Conservation (phyloP, 495 filamentous ascomycete genomes). For the Lophium mytilinum region DNA sequence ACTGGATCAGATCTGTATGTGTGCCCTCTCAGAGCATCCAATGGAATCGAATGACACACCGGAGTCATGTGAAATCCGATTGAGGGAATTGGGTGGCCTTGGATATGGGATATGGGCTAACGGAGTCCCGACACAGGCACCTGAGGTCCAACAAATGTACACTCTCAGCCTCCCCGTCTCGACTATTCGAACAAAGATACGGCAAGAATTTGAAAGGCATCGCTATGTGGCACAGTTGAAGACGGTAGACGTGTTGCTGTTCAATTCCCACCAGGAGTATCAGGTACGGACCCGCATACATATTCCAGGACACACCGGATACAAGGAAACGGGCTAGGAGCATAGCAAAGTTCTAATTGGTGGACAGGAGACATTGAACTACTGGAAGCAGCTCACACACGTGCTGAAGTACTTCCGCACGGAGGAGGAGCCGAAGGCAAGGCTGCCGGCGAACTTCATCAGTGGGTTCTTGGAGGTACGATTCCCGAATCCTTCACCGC, state of each 20-base stretch:
- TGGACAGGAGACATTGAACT: conserved; percentile 88
- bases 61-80: neutral
- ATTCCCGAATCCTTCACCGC: neutral
- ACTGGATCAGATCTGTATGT: conserved; percentile 91
- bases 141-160: conserved; percentile 96
- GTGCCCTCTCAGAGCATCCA: neutral
- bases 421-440: conserved; percentile 74
- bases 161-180: conserved; percentile 81
- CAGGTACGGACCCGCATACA: conserved; percentile 46
- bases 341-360: neutral
- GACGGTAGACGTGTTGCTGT: conserved; percentile 80
- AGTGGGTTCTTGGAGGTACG: conserved; percentile 81
- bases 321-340: neutral
- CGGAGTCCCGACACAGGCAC: conserved; percentile 51
- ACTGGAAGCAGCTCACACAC: conserved; percentile 95
- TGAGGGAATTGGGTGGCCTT: neutral
- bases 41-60: neutral
- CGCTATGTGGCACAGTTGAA: conserved; percentile 82
- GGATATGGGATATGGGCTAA: neutral
- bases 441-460: conserved; percentile 81
- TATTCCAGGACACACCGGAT: neutral
- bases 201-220: conserved; percentile 96
- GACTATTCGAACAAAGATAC: conserved; percentile 81
- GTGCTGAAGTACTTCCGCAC: conserved; percentile 94
- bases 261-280: conserved; percentile 81